phyloP scores from a whole-genome alignment of 73 alveolate species.

The Symbiodinium pilosum region DNA sequence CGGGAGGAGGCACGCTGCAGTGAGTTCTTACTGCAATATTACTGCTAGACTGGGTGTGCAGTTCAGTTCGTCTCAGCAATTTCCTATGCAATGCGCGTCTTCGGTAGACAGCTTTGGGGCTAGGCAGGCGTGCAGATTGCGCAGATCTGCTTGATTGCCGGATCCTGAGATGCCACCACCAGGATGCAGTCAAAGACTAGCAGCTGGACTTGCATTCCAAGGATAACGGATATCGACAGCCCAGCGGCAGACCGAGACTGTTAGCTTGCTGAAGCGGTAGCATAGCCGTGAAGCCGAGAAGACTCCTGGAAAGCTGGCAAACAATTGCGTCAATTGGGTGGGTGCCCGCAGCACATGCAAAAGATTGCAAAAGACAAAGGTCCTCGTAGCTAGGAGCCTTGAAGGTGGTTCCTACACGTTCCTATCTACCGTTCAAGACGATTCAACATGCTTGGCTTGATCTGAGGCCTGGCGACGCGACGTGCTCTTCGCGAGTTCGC shows the following conservation, averaged over 20 bases:
- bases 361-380: neutral
- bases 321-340: neutral
- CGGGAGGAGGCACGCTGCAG: slow-evolving; percentile 53
- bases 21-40: no score
- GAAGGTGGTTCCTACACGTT: no score
- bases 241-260: neutral
- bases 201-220: no score
- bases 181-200: neutral
- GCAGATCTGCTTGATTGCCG: slow-evolving; percentile 43
- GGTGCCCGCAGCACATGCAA: neutral
- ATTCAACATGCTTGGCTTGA: neutral
- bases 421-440: no score
- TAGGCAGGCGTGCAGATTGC: slow-evolving; percentile 68
- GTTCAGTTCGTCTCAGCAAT: no score
- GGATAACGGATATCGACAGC: neutral
- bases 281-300: no score
- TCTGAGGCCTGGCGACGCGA: slow-evolving; percentile 34
- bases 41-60: no score
- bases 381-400: no score
- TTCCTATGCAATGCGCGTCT: no score
- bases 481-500: slow-evolving; percentile 88
- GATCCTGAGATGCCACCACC: slow-evolving; percentile 7
- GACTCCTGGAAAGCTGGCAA: no score
- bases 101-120: neutral
- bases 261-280: no score